Percentiles rank a stretch among this genome's conserved stretches.
phyloP scores from a whole-genome alignment of 306 rosid genomes.

The Cicer pinnatifidum region DNA sequence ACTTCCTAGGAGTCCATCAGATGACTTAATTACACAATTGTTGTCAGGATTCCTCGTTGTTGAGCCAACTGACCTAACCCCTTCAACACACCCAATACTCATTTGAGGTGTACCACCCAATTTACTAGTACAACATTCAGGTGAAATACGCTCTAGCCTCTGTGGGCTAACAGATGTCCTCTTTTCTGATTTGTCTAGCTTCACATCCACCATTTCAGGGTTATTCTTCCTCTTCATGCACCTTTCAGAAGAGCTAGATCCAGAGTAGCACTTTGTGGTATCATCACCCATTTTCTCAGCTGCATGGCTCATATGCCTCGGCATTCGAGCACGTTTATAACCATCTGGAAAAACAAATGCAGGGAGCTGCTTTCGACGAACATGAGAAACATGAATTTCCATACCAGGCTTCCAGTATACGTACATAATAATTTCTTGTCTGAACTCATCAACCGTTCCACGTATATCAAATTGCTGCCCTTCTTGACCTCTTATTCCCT shows the following conservation, averaged over 20 bases:
- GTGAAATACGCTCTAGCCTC: slow-evolving; percentile 57
- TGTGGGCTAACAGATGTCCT: slow-evolving; percentile 66
- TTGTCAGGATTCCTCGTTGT: slow-evolving; percentile 45
- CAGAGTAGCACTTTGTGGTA: slow-evolving; percentile 52
- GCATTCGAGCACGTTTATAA: slow-evolving; percentile 64
- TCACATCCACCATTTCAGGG: slow-evolving; percentile 52
- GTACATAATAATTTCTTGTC: slow-evolving; percentile 79
- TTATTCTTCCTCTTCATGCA: slow-evolving; percentile 72
- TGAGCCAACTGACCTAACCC: slow-evolving; percentile 48
- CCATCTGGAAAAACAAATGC: slow-evolving; percentile 89
- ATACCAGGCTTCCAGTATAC: slow-evolving; percentile 90
- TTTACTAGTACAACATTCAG: slow-evolving; percentile 51
- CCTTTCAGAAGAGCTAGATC: slow-evolving; percentile 64
- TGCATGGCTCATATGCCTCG: slow-evolving; percentile 57
- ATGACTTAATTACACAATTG: slow-evolving; percentile 52
- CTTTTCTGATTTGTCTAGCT: slow-evolving; percentile 55
- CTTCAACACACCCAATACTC: slow-evolving; percentile 49
- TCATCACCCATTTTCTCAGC: slow-evolving; percentile 57
- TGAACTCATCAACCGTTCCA: slow-evolving; percentile 93
- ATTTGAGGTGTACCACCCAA: slow-evolving; percentile 55
- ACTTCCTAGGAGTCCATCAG: slow-evolving; percentile 50
- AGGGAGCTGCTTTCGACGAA: slow-evolving; percentile 96
- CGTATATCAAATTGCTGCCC: slow-evolving; percentile 98
- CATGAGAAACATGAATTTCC: slow-evolving; percentile 93
- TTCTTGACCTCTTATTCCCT: slow-evolving; percentile 92